phyloP scores from a whole-genome alignment of 2,329 filamentous ascomycete genomes.

The Colletotrichum sp. region DNA sequence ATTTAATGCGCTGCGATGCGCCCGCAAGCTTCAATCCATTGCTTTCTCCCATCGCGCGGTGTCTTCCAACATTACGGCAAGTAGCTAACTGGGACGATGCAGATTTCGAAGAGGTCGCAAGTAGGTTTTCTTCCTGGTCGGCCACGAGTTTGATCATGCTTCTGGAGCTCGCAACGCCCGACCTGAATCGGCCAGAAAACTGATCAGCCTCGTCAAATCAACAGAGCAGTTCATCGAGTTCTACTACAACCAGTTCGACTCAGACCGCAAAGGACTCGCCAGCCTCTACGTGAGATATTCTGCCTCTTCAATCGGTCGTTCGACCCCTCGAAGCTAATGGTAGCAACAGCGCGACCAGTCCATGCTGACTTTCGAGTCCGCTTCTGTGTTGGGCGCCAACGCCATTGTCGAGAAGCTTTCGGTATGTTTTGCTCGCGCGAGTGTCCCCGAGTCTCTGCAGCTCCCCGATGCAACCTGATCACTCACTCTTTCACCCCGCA shows the following conservation, averaged over 20 bases:
- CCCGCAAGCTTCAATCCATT: background rate
- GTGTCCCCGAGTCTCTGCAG: background rate
- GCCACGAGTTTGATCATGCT: background rate
- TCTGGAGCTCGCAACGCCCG: background rate
- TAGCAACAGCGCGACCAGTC: conserved; percentile 73
- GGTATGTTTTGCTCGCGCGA: conserved; percentile 55
- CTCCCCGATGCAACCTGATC: background rate
- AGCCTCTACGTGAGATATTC: conserved; percentile 77
- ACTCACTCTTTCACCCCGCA: conserved; percentile 10
- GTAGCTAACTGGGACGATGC: conserved; percentile 9
- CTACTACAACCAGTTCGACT: conserved; percentile 91
- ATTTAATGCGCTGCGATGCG: background rate
- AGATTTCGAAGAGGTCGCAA: conserved; percentile 53
- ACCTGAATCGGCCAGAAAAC: background rate
- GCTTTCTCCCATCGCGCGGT: background rate
- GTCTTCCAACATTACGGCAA: background rate
- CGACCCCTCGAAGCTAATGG: background rate
- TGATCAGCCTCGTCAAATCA: background rate
- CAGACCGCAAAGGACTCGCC: conserved; percentile 67
- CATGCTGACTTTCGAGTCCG: conserved; percentile 91
- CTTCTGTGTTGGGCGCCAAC: conserved; percentile 65
- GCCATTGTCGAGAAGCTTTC: conserved; percentile 81
- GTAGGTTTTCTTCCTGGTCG: conserved; percentile 37
- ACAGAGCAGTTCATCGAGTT: conserved; percentile 86
- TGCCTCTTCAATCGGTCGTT: background rate